A percentile compares a stretch with the other conserved stretches of the same genome.
phyloP scores from a whole-genome alignment of 371 early-diverging fungal genomes.

The Apophysomyces ossiformis region DNA sequence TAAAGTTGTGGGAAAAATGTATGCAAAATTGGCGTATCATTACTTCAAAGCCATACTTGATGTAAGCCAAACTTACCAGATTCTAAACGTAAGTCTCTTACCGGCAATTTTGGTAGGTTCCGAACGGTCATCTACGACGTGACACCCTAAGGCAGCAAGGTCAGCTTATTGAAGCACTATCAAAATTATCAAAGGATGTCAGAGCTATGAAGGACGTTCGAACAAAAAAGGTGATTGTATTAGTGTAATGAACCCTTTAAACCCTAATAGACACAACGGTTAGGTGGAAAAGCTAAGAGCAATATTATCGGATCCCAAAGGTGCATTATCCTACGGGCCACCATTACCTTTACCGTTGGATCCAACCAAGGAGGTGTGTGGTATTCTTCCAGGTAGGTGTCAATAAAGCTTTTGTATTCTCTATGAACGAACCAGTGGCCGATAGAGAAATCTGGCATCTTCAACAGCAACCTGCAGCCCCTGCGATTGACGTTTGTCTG shows the following conservation, averaged over 20 bases:
- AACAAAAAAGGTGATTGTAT: conserved; percentile 72
- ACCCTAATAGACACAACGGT: background rate
- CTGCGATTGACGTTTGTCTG: conserved; percentile 83
- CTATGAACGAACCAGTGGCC: background rate
- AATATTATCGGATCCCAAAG: conserved; percentile 81
- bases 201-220: conserved; percentile 79
- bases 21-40: conserved; percentile 82
- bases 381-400: conserved; percentile 75
- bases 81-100: too few species aligned
- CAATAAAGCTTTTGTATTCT: background rate
- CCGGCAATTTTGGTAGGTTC: conserved; percentile 35
- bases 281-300: conserved; percentile 82
- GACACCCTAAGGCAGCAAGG: conserved; percentile 82
- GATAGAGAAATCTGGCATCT: conserved; percentile 81
- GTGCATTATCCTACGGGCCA: conserved; percentile 73
- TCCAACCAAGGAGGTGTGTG: conserved; percentile 81
- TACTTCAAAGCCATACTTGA: conserved; percentile 76
- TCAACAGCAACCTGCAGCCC: conserved; percentile 91
- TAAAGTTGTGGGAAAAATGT: conserved; percentile 75
- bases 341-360: conserved; percentile 89
- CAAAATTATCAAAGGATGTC: conserved; percentile 73
- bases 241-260: background rate
- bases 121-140: conserved; percentile 69
- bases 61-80: conserved; percentile 25
- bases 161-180: conserved; percentile 78